These are phyloP conservation scores for Beauveria australis DNA, from an alignment of 2,329 filamentous ascomycete genomes.

Conservation along the genomic window DNA sequence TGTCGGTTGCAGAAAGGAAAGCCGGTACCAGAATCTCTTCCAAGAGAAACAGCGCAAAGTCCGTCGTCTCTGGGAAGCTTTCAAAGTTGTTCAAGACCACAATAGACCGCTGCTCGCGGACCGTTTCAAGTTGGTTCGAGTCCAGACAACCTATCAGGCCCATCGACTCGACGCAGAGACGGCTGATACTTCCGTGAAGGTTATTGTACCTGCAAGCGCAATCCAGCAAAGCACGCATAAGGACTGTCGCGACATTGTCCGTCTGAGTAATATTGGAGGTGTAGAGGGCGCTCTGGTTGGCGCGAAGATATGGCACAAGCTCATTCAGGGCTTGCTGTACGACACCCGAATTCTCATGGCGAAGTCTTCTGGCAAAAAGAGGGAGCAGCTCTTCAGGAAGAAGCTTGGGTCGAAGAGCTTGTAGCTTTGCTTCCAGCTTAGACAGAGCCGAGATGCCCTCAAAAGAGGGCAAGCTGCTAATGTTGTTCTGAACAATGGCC, in stretches of 20 bases:
- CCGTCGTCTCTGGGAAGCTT: conserved; percentile 64
- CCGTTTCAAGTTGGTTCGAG: conserved; percentile 76
- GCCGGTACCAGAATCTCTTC: conserved; percentile 84
- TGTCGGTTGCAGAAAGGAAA: conserved; percentile 84
- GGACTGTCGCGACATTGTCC: conserved; percentile 59
- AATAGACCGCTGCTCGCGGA: conserved; percentile 72
- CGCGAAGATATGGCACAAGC: conserved; percentile 62
- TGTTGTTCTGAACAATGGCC: conserved; percentile 53
- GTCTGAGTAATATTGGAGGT: conserved; percentile 74
- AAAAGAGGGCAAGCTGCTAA: conserved; percentile 72
- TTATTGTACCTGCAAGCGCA: conserved; percentile 74
- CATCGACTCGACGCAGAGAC: conserved; percentile 71
- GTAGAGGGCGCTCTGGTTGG: conserved; percentile 71
- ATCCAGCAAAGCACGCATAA: conserved; percentile 76
- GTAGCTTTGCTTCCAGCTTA: conserved; percentile 58
- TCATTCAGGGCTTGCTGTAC: conserved; percentile 75
- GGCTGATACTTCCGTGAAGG: conserved; percentile 56
- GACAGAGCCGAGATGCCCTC: conserved; percentile 60
- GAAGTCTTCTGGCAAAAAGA: conserved; percentile 64
- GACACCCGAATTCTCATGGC: conserved; percentile 79
- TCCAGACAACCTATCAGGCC: conserved; percentile 89
- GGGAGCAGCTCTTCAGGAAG: conserved; percentile 51
- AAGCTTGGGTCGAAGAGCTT: conserved; percentile 47
- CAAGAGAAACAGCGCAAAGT: conserved; percentile 79
- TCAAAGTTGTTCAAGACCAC: conserved; percentile 84